Evolutionary conservation across 164 flowering plant species (phyloP), one percentile per base, ranked within the genome.

Genomic region (Echeveria elegans): DNA sequence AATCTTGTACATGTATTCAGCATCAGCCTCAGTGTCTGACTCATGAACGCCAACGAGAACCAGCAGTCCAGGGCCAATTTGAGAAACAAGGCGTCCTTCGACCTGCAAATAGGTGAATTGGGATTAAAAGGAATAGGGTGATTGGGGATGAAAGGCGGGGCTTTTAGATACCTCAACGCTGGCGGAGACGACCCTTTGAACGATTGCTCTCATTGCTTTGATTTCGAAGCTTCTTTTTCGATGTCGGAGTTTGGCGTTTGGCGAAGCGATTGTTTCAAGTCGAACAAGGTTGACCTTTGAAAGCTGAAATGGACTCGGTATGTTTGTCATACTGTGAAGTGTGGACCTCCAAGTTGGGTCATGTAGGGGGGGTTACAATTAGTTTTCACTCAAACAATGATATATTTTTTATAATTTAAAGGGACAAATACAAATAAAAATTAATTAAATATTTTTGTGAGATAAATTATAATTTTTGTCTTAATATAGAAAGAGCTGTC

Each of bases 21-120:
- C 88, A 58, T 93, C 98, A 38, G 89, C 68, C 10, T 87, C 90
- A 59, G 78, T 73, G 58, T 93, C 97, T 29, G 89, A 80, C 5
- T 86, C 98, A 69, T 86, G 97, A 73, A 90, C 52, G 21, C 97
- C 98, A 24, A 90, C 82, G 64, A 90, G 92, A 45, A 93, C 97
- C 47, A 93, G 77, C 15, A 93, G 82, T 31, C 98, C 97, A 7
- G 98, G 91, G 4, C 97, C 97, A 12, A 93, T 93, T 72, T 88
- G 85, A 48, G 98, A 93, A 4, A 93, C 85, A 4, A 68, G 73
- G 59, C 81, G 78, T 29, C 96, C 98, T 23, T 90, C 97, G 12
- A 90, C 96, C 98, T 92, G 86, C 75, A 72, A 73, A 64, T 7
- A 38, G 10, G n/a, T 11, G 32, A 63, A 32, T 19, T 38, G 53